Conservation (phyloP, 2,329 filamentous ascomycete species). For the Ophiostoma tasmaniense region DNA sequence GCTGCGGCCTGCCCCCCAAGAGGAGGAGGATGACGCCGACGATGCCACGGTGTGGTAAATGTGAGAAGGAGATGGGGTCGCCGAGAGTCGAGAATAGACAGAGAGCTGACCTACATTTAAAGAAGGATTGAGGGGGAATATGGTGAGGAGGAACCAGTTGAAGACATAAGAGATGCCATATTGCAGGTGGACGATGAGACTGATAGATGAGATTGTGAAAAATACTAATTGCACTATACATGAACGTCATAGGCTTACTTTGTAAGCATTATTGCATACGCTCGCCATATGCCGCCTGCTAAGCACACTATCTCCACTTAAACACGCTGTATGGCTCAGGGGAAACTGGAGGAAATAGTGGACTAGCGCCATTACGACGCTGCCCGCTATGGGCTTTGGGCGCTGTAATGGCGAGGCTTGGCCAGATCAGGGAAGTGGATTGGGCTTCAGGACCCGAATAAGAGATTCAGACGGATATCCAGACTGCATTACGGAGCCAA, state of each 20-base stretch:
- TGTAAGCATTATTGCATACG: neutral
- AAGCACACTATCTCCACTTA: neutral
- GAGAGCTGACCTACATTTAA: neutral
- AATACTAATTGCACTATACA: neutral
- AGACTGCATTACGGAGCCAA: slow-evolving; percentile 1
- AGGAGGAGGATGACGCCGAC: neutral
- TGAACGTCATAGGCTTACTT: neutral
- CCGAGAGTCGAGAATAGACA: neutral
- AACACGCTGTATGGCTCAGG: slow-evolving; percentile 1
- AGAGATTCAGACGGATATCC: neutral
- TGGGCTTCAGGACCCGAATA: neutral
- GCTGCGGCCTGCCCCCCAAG: neutral
- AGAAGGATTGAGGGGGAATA: neutral
- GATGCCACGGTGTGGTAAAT: neutral
- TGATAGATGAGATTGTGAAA: too few species aligned
- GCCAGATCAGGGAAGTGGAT: neutral
- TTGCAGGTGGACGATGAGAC: neutral
- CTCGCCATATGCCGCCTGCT: neutral
- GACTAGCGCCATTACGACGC: neutral
- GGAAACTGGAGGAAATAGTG: slow-evolving; percentile 4
- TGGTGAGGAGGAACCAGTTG: neutral
- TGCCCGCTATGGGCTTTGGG: neutral
- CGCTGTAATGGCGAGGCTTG: neutral
- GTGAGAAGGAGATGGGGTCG: neutral
- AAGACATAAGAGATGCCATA: neutral